phyloP scores from a whole-genome alignment of 208 protist genomes.

The Trypanosoma theileri region DNA sequence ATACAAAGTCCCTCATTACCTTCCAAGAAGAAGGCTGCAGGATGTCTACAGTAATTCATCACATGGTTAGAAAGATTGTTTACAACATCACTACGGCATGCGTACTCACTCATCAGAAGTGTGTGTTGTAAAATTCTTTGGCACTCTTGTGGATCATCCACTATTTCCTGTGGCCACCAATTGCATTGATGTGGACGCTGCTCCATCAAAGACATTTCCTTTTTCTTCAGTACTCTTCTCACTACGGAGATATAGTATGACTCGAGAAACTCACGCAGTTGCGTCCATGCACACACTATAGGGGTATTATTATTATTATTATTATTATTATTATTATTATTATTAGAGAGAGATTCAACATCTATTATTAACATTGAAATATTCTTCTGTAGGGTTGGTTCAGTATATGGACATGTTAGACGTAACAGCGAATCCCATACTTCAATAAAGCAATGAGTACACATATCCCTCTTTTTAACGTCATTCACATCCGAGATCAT shows the following conservation, averaged over 20 bases:
- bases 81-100: background rate
- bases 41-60: slow-evolving; percentile 7
- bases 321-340: too few species aligned
- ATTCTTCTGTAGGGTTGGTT: background rate
- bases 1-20: slow-evolving; percentile 12
- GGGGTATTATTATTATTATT: background rate
- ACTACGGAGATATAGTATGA: slow-evolving; percentile 5
- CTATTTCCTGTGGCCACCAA: slow-evolving; percentile 4
- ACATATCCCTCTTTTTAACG: background rate
- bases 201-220: background rate
- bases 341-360: background rate
- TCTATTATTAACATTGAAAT: background rate
- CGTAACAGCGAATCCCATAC: slow-evolving; percentile 5
- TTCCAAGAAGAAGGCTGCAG: slow-evolving; percentile 19
- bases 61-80: background rate
- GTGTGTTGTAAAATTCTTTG: slow-evolving; percentile 8
- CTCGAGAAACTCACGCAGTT: slow-evolving; percentile 1
- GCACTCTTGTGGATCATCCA: background rate
- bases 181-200: background rate
- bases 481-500: background rate
- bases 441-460: slow-evolving; percentile 14
- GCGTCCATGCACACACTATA: background rate
- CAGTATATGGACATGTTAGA: background rate
- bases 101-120: slow-evolving; percentile 2
- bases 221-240: background rate